Evolutionary conservation across 2,329 filamentous ascomycete species (phyloP), one percentile per base, ranked within the genome.

Genomic region (Scedosporium boydii): DNA sequence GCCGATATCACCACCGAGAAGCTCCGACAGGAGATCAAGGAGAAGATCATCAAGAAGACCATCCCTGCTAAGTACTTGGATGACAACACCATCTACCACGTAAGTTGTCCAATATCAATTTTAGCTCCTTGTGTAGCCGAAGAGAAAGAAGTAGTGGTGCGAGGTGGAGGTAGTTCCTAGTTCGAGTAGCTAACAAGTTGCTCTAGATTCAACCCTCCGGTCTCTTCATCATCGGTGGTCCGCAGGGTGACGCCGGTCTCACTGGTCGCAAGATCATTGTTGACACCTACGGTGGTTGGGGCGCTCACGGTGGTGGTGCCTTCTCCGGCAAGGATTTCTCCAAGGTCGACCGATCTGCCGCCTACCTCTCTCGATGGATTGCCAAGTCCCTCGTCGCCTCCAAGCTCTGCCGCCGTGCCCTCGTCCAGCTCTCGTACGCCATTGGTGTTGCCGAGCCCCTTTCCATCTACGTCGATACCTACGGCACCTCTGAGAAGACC

Each of bases 271-370:
- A 99, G 88, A 99, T 99, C 86, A 88, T 97, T 69, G 95, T 99
- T 77, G 95, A 99, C 82, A 98, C 95, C 78, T 99, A 99, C 82
- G 95, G 95, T 83, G 95, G 95, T 73, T 98, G 95, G 95, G 95
- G 95, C 82, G 95, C 95, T 71, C 95, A 99, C 85, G 95, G 95
- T 85, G 95, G 95, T 84, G 95, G 95, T 89, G 95, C 95, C 78
- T 99, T 99, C 90, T 98, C 95, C 73, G 95, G 95, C 74, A 99
- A 99, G 89, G 95, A 99, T 79, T 99, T 97, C 87, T 97, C 92
- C 86, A 99, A 99, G 87, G 95, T 99, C 80, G 95, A 99, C 77
- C 91, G 95, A 72, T 98, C 95, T 61, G 95, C 95, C 69, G 95
- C 95, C 74, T 99, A 99, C 82, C 87, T 98, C 70, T 93, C 86